Evolutionary conservation across 192 early-diverging fungal genomes (phyloP), one percentile per base, ranked within the genome.

Genomic region (Linnemannia elongata): DNA sequence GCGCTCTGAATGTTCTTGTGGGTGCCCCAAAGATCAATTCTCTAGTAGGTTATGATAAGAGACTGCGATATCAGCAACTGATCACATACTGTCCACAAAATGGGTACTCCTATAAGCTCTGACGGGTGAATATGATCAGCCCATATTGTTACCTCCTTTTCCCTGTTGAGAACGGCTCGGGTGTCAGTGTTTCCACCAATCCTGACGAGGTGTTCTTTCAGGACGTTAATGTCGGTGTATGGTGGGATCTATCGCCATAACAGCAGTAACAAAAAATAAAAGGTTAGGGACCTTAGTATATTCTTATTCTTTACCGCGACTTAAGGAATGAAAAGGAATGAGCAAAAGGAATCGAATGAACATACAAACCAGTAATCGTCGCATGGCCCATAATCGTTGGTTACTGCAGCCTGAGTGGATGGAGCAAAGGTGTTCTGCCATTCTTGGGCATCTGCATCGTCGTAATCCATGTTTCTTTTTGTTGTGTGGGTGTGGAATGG

Each of bases 281-380:
- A 39, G 3, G 27, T 15, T 35, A 17, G 3, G 0, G 52, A 78
- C 6, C 6, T 44, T 42, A 74, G 18, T 6, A 15, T 52, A 52
- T 52, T 52, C 36, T n/a, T 42, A 47, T n/a, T 27, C 38, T 38
- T 39, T 70, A 41, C 47, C 20, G 47, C 47, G 17, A 13, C 27
- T 12, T 39, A 27, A 18, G 49, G 0, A 68, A 18, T 17, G 17
- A 1, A 30, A 38, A 6, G 17, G 33, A 49, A 78, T 45, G 22
- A 30, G 35, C 73, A 47, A 9, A 35, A 30, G 13, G 35, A n/a
- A 8, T 27, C 38, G 39, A 38, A 24, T 52, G 47, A 60, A 85
- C 85, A 8, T 75, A 87, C 85, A 77, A 87, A 78, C 85, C 85
- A 87, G 30, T 81, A 78, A 42, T 81, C 80, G 33, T 80, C 45